phyloP scores from a whole-genome alignment of 2,329 filamentous ascomycete species.

The Keithomyces neogunnii region DNA sequence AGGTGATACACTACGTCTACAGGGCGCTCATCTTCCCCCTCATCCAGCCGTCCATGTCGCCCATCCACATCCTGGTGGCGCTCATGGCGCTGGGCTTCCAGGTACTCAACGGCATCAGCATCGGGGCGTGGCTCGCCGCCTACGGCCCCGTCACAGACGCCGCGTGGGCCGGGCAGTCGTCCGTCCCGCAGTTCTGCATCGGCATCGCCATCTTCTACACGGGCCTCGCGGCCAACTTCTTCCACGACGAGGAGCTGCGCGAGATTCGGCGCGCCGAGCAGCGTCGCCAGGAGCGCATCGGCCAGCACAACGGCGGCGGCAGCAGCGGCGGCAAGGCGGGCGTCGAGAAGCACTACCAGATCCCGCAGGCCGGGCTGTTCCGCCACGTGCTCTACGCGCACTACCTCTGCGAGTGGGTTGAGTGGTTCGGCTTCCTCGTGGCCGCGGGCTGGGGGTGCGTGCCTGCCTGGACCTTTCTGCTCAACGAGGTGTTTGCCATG shows the following conservation, averaged over 20 bases:
- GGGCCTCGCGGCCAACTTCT: constrained; percentile 73
- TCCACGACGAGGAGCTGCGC: constrained; percentile 82
- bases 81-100: constrained; percentile 63
- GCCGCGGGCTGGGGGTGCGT: constrained; percentile 57
- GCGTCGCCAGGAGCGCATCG: constrained; percentile 37
- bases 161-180: constrained; percentile 36
- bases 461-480: constrained; percentile 71
- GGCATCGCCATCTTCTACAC: constrained; percentile 70
- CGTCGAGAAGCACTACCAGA: constrained; percentile 71
- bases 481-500: constrained; percentile 90
- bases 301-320: constrained; percentile 31
- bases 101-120: constrained; percentile 64
- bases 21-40: constrained; percentile 77
- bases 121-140: constrained; percentile 75
- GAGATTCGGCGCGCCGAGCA: constrained; percentile 70
- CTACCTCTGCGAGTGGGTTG: constrained; percentile 93
- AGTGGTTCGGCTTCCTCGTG: constrained; percentile 88
- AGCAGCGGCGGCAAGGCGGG: constrained; percentile 11
- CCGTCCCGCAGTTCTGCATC: constrained; percentile 40
- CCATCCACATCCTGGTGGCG: constrained; percentile 67
- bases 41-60: constrained; percentile 85
- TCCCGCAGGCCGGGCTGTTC: constrained; percentile 80
- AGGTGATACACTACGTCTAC: constrained; percentile 83
- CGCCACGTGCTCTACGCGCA: constrained; percentile 79
- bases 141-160: constrained; percentile 60